These are phyloP conservation scores for Lignosus rhinocerotis DNA, from an alignment of 1,284 basidiomycete genomes.

Conservation along the genomic window DNA sequence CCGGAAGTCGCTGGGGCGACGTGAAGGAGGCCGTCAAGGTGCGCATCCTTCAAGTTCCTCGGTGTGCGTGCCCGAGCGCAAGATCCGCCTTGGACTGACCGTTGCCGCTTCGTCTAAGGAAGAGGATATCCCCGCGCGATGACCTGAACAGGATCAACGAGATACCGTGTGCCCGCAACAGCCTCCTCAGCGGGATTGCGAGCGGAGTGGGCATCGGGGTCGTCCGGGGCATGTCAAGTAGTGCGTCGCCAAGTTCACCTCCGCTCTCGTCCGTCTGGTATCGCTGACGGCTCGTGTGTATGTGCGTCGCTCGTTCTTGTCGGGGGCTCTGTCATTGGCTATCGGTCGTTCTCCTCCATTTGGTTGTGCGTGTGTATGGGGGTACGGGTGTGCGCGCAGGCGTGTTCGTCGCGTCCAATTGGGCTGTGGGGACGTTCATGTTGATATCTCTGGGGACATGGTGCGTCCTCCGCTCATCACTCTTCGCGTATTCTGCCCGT, in stretches of 20 bases:
- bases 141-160: constrained; percentile 51
- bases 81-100: constrained; percentile 17
- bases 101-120: constrained; percentile 32
- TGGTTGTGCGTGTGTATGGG: background rate
- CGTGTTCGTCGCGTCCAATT: constrained; percentile 49
- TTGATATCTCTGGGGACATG: constrained; percentile 52
- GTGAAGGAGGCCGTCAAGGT: constrained; percentile 47
- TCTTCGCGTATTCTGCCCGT: background rate
- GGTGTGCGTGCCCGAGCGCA: background rate
- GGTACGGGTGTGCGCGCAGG: constrained; percentile 34
- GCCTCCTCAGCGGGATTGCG: constrained; percentile 53
- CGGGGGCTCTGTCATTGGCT: background rate
- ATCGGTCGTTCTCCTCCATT: background rate
- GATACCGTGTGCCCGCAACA: constrained; percentile 62
- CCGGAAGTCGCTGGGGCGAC: constrained; percentile 45
- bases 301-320: background rate
- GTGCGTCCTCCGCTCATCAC: constrained; percentile 32
- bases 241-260: constrained; percentile 36
- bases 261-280: background rate
- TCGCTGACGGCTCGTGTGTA: background rate
- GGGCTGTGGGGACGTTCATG: constrained; percentile 58
- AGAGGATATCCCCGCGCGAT: constrained; percentile 48
- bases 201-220: constrained; percentile 55
- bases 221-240: constrained; percentile 54
- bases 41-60: constrained; percentile 8